A percentile compares a stretch with the other conserved stretches of the same genome.
These are phyloP conservation scores for Aureobasidium sp. DNA, from an alignment of 2,329 filamentous ascomycete species.

Conservation along the genomic window DNA sequence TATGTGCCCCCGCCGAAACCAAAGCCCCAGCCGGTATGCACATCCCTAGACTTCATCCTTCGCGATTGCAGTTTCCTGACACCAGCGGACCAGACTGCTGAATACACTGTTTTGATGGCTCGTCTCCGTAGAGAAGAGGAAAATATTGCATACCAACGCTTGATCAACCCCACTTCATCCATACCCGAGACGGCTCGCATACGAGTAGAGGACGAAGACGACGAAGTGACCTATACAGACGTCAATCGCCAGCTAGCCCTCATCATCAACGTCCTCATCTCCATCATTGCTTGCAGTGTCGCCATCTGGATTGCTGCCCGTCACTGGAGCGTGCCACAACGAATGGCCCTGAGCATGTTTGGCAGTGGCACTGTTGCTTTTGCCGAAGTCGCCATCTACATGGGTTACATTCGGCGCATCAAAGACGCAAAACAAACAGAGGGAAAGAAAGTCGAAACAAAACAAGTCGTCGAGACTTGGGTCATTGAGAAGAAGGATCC, in stretches of 20 bases:
- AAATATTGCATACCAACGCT: conserved; percentile 70
- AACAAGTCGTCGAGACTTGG: conserved; percentile 67
- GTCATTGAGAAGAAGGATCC: conserved; percentile 37
- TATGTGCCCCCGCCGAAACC: conserved; percentile 75
- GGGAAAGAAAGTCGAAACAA: conserved; percentile 55
- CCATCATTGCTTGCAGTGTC: conserved; percentile 69
- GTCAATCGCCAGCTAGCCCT: conserved; percentile 75
- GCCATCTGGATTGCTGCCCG: conserved; percentile 72
- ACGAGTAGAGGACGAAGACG: conserved; percentile 43
- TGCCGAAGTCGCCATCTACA: conserved; percentile 72
- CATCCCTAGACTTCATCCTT: not conserved
- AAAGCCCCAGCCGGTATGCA: conserved; percentile 66
- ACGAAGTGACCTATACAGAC: conserved; percentile 63
- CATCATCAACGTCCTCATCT: conserved; percentile 84
- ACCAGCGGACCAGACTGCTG: conserved; percentile 52
- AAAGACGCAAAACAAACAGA: conserved; percentile 60
- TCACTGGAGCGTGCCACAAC: conserved; percentile 66
- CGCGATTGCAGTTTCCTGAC: conserved; percentile 12
- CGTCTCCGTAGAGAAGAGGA: conserved; percentile 78
- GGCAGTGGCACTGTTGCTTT: conserved; percentile 64
- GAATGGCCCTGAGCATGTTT: conserved; percentile 64
- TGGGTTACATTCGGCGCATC: conserved; percentile 66
- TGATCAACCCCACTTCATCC: conserved; percentile 59
- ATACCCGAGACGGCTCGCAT: conserved; percentile 38
- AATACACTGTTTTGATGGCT: conserved; percentile 85